Evolutionary conservation across 148 eudicot genomes (phyloP).

Genomic region (Vaccinium vitisidaea): DNA sequence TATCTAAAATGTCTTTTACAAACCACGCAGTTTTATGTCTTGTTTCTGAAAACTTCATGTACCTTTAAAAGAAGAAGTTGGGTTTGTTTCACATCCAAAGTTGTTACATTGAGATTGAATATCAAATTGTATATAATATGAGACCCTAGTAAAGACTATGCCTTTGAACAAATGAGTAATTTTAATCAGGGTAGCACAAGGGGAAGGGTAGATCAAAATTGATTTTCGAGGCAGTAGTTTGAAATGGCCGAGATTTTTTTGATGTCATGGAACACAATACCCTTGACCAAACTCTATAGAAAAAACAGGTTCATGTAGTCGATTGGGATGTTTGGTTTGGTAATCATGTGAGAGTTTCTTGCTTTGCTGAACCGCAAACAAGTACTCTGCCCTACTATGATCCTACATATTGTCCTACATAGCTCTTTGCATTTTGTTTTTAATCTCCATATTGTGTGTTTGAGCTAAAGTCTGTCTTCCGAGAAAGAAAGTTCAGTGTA

Average conservation of each 20-base stretch:
- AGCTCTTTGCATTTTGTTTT: neutral
- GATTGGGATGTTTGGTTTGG: neutral
- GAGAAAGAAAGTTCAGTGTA: neutral
- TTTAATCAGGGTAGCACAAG: neutral
- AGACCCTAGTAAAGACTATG: neutral
- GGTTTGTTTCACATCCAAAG: neutral
- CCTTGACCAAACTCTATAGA: neutral
- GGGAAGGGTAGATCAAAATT: neutral
- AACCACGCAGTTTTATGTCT: neutral
- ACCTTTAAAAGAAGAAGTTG: neutral
- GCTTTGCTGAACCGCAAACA: neutral
- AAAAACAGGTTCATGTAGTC: neutral
- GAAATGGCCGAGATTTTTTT: neutral
- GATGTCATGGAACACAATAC: too few species aligned
- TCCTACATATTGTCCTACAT: neutral
- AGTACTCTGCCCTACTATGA: neutral
- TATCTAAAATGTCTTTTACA: neutral
- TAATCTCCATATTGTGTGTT: neutral
- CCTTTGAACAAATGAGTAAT: neutral
- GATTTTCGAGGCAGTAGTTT: neutral
- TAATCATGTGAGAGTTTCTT: neutral
- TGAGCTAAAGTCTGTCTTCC: neutral
- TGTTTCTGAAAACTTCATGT: neutral
- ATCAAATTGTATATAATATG: neutral
- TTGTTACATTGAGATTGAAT: neutral